Evolutionary conservation across 495 filamentous ascomycete species (phyloP), one percentile per base, ranked within the genome.

Genomic region (Polyplosphaeria fusca): DNA sequence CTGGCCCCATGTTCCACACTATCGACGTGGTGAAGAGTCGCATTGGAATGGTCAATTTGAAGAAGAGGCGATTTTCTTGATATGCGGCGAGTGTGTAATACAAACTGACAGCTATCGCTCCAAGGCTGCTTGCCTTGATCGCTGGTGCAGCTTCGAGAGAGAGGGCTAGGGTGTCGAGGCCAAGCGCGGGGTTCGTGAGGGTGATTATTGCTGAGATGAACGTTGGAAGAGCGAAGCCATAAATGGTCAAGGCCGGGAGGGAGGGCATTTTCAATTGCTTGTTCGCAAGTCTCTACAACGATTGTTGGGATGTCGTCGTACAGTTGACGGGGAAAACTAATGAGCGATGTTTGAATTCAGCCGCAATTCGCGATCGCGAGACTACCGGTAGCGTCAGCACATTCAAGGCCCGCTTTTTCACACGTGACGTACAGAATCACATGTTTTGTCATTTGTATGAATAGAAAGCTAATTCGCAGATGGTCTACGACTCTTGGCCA

Each of bases 41-140:
- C 48, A 52, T 52, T 14, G 48, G 48, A 7, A 52, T 35, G 28
- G 48, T 52, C 24, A 52, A 25, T 20, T 11, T 19, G 22, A 52
- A 43, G 38, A 52, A 52, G 7, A 35, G n/a, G 3, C 48, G 14
- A 18, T 52, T 42, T 16, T 52, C 48, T 35, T 52, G 48, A 26
- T 32, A 52, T n/a, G 32, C 48, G 3, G 48, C 32, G 13, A 52
- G 48, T n/a, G 20, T 24, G 22, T 52, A 52, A 32, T 52, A 52
- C 4, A 52, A 40, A 13, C 48, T 35, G 28, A 52, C 41, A 11
- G 48, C 48, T 5, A 43, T 18, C 3, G 48, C 48, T 22, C 28
- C 48, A 11, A 52, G 40, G 7, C 7, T 5, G 40, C 7, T 5
- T 18, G 40, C 7, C 5, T 5, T 16, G 7, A 35, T 14, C 7